These are phyloP conservation scores for Magnaporthiopsis incrustans DNA, from an alignment of 2,329 filamentous ascomycete genomes.

Conservation along the genomic window DNA sequence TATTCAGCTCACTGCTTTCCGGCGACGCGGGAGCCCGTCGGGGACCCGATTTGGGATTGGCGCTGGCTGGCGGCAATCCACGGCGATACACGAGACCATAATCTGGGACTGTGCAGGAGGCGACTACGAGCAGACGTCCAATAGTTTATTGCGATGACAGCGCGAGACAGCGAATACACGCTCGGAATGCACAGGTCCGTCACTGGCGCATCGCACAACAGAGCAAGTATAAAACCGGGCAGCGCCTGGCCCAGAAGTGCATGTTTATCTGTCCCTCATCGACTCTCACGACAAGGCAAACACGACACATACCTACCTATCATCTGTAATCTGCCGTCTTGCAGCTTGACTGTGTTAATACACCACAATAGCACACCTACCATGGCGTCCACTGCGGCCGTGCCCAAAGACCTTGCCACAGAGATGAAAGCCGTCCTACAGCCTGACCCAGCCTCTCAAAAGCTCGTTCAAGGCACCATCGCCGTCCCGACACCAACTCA, in stretches of 20 bases:
- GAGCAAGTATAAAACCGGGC: too few species aligned
- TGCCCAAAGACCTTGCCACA: constrained; percentile 10
- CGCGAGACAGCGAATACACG: too few species aligned
- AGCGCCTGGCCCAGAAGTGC: background rate
- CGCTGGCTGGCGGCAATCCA: too few species aligned
- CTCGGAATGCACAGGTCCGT: too few species aligned
- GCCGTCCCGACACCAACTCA: constrained; percentile 17
- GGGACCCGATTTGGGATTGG: too few species aligned
- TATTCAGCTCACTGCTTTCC: too few species aligned
- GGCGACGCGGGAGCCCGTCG: too few species aligned
- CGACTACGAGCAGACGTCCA: too few species aligned
- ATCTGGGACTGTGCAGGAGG: too few species aligned
- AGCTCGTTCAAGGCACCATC: constrained; percentile 16
- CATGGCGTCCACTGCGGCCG: background rate
- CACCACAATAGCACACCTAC: background rate
- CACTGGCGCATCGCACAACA: too few species aligned
- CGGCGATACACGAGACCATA: too few species aligned
- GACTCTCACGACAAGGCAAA: background rate
- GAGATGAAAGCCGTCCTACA: constrained; percentile 19
- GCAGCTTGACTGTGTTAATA: background rate
- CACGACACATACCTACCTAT: background rate
- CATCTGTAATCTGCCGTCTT: background rate
- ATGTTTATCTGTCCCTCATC: background rate
- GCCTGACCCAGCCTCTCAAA: constrained; percentile 22
- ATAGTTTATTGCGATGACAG: background rate